Evolutionary conservation across 2,329 filamentous ascomycete genomes (phyloP).

Genomic region (Paracamarosporium sp.): DNA sequence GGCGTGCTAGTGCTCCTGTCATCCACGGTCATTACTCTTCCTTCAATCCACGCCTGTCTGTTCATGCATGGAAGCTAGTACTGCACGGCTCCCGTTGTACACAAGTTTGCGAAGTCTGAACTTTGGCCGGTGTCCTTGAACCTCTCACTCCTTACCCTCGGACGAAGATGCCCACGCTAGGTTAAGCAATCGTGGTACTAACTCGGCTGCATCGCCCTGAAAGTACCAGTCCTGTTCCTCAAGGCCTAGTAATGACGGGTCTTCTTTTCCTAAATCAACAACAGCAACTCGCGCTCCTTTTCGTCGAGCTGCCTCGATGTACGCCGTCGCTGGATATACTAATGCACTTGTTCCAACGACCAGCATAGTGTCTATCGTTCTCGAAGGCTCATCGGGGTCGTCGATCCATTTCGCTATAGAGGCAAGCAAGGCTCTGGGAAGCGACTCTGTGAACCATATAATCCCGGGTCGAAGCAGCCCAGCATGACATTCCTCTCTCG

Average conservation of each 20-base stretch:
- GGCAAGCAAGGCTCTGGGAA: constrained; percentile 34
- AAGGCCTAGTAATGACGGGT: constrained; percentile 36
- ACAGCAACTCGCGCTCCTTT: constrained; percentile 27
- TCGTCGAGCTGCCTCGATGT: too few relatives aligned
- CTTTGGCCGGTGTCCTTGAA: too few relatives aligned
- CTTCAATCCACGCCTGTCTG: too few relatives aligned
- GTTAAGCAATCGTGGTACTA: constrained; percentile 59
- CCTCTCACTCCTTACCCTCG: not conserved
- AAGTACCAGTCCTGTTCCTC: constrained; percentile 63
- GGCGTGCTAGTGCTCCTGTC: too few relatives aligned
- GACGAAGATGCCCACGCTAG: not conserved
- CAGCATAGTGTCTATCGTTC: constrained; percentile 27
- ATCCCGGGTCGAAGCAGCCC: too few relatives aligned
- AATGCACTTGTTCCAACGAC: constrained; percentile 29
- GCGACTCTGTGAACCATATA: constrained; percentile 26
- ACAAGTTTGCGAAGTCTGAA: too few relatives aligned
- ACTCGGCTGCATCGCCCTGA: constrained; percentile 62
- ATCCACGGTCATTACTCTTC: too few relatives aligned
- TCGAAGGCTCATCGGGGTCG: constrained; percentile 1
- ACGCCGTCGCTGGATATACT: constrained; percentile 28
- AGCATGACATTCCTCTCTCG: constrained; percentile 4
- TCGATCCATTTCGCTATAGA: constrained; percentile 13
- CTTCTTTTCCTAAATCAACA: constrained; percentile 26
- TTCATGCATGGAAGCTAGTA: too few relatives aligned
- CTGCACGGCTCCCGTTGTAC: too few relatives aligned